Evolutionary conservation across 805 yeast genomes (phyloP), one percentile per base, ranked within the genome.

Genomic region (Sporopachydermia lactativora): DNA sequence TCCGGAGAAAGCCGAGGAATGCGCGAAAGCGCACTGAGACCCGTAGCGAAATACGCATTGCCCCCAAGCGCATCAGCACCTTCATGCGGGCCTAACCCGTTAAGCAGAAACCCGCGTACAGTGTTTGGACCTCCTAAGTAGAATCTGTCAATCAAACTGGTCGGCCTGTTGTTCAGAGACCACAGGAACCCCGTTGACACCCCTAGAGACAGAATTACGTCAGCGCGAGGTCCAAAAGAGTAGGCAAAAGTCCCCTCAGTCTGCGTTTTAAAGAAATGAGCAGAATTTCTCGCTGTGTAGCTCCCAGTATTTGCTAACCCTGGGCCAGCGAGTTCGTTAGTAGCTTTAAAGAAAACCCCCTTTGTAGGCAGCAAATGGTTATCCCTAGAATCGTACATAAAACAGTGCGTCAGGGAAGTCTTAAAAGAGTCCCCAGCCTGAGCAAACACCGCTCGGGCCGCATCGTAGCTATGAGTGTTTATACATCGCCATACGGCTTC

Each of bases 121-220:
- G 78, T 80, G 41, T 75, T 70, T 11, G 77, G 71, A 0, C 95
- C 96, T 14, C 96, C 94, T 37, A 82, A 64, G 52, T 77, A 83
- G 55, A 88, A 89, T 47, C 82, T 70, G 57, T 89, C 98, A 53
- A 78, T 70, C 19, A 78, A 52, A 51, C 81, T 88, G 1, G 82
- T 59, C 41, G 60, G 42, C 36, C 35, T 39, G 6, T 47, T 39
- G 16, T 49, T 50, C 17, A 68, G 52, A 41, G 71, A 62, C 43
- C 63, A 59, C 18, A 83, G 61, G 42, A 66, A 64, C 3, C 95
- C 95, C 34, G 71, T 61, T 37, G 68, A 69, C 3, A 66, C 50
- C 1, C 72, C 60, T 2, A 71, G 47, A 39, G 70, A 71, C 19
- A 77, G 45, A 3, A 83, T 75, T 35, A 79, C 40, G 39, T 51